A percentile compares a stretch with the other conserved stretches of the same genome.
These are phyloP conservation scores for Kwoniella mangroviensis DNA, from an alignment of 768 basidiomycete species.

Conservation along the genomic window DNA sequence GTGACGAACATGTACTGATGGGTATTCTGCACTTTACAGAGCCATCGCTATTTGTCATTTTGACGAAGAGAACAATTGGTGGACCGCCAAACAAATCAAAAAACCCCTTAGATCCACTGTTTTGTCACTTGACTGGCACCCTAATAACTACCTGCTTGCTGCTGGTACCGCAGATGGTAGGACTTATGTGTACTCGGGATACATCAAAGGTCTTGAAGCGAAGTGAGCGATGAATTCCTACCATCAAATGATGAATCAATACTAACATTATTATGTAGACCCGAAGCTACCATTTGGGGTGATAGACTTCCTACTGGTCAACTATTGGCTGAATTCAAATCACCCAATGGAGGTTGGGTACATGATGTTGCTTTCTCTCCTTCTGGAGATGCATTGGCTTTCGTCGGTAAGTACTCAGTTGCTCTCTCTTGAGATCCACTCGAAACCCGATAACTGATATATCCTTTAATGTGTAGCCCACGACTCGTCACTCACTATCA, in stretches of 20 bases:
- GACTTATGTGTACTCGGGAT: conserved; percentile 95
- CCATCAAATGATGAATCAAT: too few relatives aligned
- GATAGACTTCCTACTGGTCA: conserved; percentile 97
- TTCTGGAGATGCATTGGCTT: conserved; percentile 90
- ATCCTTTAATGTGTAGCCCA: too few relatives aligned
- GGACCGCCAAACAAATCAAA: conserved; percentile 96
- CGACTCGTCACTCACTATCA: conserved; percentile 89
- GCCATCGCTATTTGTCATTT: conserved; percentile 96
- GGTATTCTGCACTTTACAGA: conserved; percentile 58
- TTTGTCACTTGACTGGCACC: conserved; percentile 94
- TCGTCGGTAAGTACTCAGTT: conserved; percentile 89
- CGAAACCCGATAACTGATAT: too few relatives aligned
- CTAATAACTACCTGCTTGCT: conserved; percentile 95
- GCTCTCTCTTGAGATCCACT: too few relatives aligned
- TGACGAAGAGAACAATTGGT: conserved; percentile 98
- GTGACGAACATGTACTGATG: background rate
- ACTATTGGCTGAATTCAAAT: conserved; percentile 88
- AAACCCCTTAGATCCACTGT: conserved; percentile 97
- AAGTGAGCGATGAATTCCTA: conserved; percentile 62
- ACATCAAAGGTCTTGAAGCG: conserved; percentile 96
- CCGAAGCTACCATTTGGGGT: conserved; percentile 91
- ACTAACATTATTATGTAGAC: conserved; percentile 63
- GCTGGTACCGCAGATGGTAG: conserved; percentile 98
- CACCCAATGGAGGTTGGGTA: conserved; percentile 94
- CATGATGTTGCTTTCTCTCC: conserved; percentile 95